Base-by-base conservation (phyloP, 2,329 filamentous ascomycete species). In the Aschersonia sp. region DNA sequence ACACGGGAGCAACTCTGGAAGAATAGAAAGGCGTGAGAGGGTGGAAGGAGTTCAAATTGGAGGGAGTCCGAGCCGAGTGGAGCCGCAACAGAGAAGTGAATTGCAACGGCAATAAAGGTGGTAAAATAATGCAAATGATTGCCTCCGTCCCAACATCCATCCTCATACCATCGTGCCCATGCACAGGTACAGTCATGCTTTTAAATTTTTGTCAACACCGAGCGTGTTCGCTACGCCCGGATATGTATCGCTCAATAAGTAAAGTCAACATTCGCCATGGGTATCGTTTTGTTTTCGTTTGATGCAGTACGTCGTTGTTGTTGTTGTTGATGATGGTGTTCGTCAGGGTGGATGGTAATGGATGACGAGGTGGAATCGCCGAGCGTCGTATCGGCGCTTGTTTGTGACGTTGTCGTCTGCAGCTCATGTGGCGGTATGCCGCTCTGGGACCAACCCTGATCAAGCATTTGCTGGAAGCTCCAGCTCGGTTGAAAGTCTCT, bases 391-490 rank as follows among this genome's bases (percentile, higher is more conserved):
- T 65, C 63, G 29, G 67, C 61, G 51, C 65, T 70, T 43, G 65
- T 66, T 41, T 70, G 70, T 30, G 70, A 70, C 40, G 66, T 58
- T 29, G 70, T 73, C 42, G 69, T 64, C 56, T 72, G 67, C 40
- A 77, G 57, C 59, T 77, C 74, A 56, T 77, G 70, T 51, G 70
- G 67, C 0, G 71, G 73, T 31, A 75, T 65, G 9, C 67, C 75
- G 54, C 75, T 78, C 9, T 76, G 71, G 5, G 74, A 75, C 62
- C 74, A 79, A 45, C 75, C 76, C 56, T 78, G 72, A 53, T 80
- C 74, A 47, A 79, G 70, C 55, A 83, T 74, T 57, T 82, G 76
- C 58, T 82, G 79, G 65, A 83, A 83, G 57, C 78, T 82, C 79
- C 79, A 83, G 57, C 74, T 80, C 2, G 83, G 82, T 54, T 79